Percentiles rank a stretch among this genome's conserved stretches.
These are phyloP conservation scores for Candida nitratophila DNA, from an alignment of 805 yeast species.

Conservation along the genomic window DNA sequence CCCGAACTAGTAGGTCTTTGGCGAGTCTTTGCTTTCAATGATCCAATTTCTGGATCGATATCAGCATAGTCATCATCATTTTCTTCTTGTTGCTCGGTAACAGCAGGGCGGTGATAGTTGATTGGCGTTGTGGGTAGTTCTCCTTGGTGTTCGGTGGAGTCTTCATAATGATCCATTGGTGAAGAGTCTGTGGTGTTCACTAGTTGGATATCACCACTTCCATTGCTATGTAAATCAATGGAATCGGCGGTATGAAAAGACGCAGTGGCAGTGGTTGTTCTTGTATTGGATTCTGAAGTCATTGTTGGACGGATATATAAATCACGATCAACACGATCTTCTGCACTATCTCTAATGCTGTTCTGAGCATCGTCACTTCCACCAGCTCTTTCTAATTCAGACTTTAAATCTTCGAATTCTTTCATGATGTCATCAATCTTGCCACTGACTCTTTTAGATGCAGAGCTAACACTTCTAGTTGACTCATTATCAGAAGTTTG, in stretches of 20 bases:
- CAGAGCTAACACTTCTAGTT: not conserved
- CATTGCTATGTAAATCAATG: slow-evolving; percentile 3
- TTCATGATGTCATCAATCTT: slow-evolving; percentile 25
- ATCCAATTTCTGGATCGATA: slow-evolving; percentile 6
- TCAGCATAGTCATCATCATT: slow-evolving; percentile 15
- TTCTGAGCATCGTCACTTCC: not conserved
- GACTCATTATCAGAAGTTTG: not conserved
- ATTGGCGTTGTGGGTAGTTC: no score
- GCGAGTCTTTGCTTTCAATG: not conserved
- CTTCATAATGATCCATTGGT: not conserved
- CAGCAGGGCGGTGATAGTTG: not conserved
- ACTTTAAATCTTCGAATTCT: slow-evolving; percentile 22
- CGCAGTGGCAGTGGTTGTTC: slow-evolving; percentile 13
- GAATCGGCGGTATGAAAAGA: slow-evolving; percentile 19
- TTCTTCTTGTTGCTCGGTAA: not conserved
- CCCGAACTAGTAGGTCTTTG: not conserved
- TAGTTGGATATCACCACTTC: not conserved
- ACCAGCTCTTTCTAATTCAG: slow-evolving; percentile 15
- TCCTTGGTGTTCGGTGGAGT: not conserved
- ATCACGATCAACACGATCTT: not conserved
- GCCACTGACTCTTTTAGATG: slow-evolving; percentile 12
- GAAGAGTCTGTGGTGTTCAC: not conserved
- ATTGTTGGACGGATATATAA: not conserved
- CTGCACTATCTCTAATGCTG: not conserved
- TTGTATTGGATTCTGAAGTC: slow-evolving; percentile 4